Percentiles rank a stretch among this genome's conserved stretches.
Conservation (phyloP, 1,139 yeast genomes). For the Kurtzmaniella quercitrusa region DNA sequence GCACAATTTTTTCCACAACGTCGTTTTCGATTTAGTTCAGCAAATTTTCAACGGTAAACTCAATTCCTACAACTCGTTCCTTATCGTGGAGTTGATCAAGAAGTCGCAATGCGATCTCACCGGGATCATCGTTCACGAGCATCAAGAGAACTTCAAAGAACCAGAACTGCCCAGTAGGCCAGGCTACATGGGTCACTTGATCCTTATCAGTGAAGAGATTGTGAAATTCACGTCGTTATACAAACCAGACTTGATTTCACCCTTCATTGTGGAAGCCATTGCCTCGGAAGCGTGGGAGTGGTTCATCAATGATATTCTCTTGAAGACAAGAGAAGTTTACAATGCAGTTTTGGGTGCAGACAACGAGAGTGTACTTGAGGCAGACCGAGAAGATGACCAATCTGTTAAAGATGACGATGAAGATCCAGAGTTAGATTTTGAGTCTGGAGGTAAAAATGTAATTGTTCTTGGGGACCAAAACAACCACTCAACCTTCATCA, state of each 20-base stretch:
- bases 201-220: slow-evolving; percentile 45
- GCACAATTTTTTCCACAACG: slow-evolving; percentile 50
- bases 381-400: slow-evolving; percentile 13
- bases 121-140: slow-evolving; percentile 27
- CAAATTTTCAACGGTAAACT: slow-evolving; percentile 47
- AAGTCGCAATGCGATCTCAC: slow-evolving; percentile 29
- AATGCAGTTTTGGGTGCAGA: slow-evolving; percentile 45
- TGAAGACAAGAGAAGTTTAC: slow-evolving; percentile 43
- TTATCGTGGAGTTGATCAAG: slow-evolving; percentile 40
- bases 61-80: slow-evolving; percentile 44
- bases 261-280: slow-evolving; percentile 36
- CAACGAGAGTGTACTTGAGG: slow-evolving; percentile 21
- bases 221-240: slow-evolving; percentile 46
- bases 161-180: slow-evolving; percentile 21
- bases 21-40: slow-evolving; percentile 45
- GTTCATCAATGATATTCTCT: slow-evolving; percentile 40
- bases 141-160: slow-evolving; percentile 8
- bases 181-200: slow-evolving; percentile 46
- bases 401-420: slow-evolving; percentile 8
- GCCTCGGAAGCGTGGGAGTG: slow-evolving; percentile 40
- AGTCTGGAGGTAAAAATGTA: slow-evolving; percentile 13
- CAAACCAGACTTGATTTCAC: slow-evolving; percentile 46
- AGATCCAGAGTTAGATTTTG: slow-evolving; percentile 27
- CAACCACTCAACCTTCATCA: slow-evolving; percentile 32
- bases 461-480: slow-evolving; percentile 34